Percentiles rank a stretch among this genome's conserved stretches.
Conservation (phyloP, 2,329 filamentous ascomycete species). For the Botryotinia globosa region DNA sequence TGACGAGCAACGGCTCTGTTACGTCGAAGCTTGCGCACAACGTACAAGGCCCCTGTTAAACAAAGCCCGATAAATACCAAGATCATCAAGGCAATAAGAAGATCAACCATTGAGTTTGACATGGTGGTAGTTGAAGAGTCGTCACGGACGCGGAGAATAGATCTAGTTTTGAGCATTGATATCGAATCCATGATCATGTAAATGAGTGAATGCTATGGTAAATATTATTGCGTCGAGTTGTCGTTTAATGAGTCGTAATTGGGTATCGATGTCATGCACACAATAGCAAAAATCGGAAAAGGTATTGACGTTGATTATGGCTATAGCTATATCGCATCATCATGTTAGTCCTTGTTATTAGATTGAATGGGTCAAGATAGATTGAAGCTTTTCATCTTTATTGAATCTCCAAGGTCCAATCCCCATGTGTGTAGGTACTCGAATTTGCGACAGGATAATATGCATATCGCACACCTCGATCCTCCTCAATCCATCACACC, state of each 20-base stretch:
- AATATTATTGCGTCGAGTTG: constrained; percentile 2
- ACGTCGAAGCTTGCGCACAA: constrained; percentile 66
- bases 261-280: constrained; percentile 15
- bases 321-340: neutral
- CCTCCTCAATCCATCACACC: neutral
- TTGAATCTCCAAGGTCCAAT: neutral
- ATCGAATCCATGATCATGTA: constrained; percentile 28
- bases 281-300: neutral
- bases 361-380: neutral
- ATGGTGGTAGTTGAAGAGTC: constrained; percentile 43
- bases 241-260: constrained; percentile 7
- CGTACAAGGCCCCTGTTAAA: constrained; percentile 64
- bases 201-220: constrained; percentile 11
- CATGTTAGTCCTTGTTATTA: neutral
- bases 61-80: constrained; percentile 71
- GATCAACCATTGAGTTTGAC: constrained; percentile 63
- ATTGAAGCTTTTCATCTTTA: neutral
- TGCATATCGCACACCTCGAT: neutral
- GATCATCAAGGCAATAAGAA: constrained; percentile 76
- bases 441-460: neutral
- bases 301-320: constrained; percentile 12
- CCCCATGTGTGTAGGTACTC: neutral
- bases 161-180: constrained; percentile 38
- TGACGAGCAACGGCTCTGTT: constrained; percentile 47
- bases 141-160: constrained; percentile 50